Evolutionary conservation across 495 filamentous ascomycete genomes (phyloP).

Genomic region (Friedmanniomyces simplex): DNA sequence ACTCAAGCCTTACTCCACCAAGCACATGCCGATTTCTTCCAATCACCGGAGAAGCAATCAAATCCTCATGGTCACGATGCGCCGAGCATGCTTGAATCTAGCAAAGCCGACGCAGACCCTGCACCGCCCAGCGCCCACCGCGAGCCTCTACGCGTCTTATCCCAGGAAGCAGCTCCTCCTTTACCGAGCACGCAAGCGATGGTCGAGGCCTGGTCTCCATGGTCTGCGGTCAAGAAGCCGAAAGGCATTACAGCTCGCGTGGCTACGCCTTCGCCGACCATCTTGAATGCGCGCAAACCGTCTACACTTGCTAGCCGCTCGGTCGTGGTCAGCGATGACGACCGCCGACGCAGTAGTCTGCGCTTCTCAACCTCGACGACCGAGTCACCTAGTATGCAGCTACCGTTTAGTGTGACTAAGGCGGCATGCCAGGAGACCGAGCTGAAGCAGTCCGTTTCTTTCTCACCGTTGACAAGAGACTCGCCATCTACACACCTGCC

Average conservation of each 20-base stretch:
- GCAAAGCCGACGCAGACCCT: background rate
- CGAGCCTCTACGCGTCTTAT: conserved; percentile 4
- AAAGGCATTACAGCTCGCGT: background rate
- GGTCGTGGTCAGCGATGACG: background rate
- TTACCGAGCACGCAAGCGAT: conserved; percentile 15
- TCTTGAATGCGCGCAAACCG: background rate
- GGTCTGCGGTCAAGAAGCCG: conserved; percentile 17
- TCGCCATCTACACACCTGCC: background rate
- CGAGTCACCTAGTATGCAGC: background rate
- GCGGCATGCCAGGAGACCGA: background rate
- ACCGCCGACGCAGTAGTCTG: conserved; percentile 1
- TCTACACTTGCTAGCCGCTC: background rate
- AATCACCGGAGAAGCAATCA: conserved; percentile 2
- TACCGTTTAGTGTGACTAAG: background rate
- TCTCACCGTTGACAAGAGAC: background rate
- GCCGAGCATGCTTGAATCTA: background rate
- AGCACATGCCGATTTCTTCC: conserved; percentile 15
- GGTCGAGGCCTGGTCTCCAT: conserved; percentile 8
- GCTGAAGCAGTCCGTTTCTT: background rate
- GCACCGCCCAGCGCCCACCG: background rate
- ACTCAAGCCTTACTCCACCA: conserved; percentile 13
- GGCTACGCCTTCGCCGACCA: background rate
- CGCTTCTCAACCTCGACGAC: background rate
- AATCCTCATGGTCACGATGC: background rate
- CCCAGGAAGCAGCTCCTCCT: background rate